phyloP scores from a whole-genome alignment of 768 basidiomycete genomes.

The Boletus sp. region DNA sequence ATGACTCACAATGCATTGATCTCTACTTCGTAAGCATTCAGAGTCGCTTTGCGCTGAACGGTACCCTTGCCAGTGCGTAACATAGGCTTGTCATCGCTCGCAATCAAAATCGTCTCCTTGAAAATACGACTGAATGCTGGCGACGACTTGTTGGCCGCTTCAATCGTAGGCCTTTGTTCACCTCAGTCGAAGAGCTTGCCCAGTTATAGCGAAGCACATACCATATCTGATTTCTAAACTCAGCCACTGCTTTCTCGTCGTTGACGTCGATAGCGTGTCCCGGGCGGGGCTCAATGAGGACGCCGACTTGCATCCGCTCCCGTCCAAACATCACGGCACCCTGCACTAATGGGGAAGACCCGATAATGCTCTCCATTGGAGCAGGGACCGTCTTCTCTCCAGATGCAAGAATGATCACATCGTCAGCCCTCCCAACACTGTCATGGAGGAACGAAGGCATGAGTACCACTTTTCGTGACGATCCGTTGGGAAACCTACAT shows the following conservation, averaged over 20 bases:
- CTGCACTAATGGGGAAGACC: constrained; percentile 18
- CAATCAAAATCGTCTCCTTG: constrained; percentile 53
- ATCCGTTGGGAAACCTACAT: constrained; percentile 17
- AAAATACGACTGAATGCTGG: constrained; percentile 46
- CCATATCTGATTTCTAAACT: constrained; percentile 34
- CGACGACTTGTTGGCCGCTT: constrained; percentile 41
- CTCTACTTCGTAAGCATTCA: constrained; percentile 41
- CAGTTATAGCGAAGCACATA: not conserved
- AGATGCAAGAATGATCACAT: constrained; percentile 31
- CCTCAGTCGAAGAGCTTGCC: not conserved
- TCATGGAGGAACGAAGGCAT: not conserved
- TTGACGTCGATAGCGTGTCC: constrained; percentile 19
- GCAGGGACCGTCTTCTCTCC: constrained; percentile 27
- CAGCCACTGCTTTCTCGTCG: constrained; percentile 22
- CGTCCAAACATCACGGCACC: constrained; percentile 36
- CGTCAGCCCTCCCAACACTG: constrained; percentile 35
- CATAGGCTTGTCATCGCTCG: constrained; percentile 42
- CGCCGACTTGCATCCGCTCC: constrained; percentile 30
- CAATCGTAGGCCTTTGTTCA: constrained; percentile 36
- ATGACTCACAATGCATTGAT: constrained; percentile 44
- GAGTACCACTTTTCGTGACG: not conserved
- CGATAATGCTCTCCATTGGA: constrained; percentile 28
- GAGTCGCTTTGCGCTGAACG: constrained; percentile 38
- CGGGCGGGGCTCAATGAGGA: constrained; percentile 30
- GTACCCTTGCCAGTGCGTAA: constrained; percentile 47